phyloP scores from a whole-genome alignment of 768 basidiomycete species.

The Suillus tomentosus region DNA sequence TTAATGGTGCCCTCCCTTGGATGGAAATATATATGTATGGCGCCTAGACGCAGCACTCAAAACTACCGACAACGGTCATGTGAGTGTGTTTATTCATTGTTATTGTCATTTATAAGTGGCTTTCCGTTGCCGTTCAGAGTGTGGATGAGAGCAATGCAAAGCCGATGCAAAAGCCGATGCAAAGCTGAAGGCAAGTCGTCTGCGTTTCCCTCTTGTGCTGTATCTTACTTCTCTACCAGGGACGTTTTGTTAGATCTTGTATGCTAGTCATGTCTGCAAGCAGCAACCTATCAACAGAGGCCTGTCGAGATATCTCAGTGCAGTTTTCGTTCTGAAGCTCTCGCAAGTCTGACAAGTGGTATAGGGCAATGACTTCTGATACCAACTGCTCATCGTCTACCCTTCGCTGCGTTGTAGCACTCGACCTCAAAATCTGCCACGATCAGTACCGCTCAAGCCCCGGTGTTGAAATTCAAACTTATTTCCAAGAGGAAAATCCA shows the following conservation, averaged over 20 bases:
- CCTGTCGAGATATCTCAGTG: neutral
- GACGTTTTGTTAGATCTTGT: neutral
- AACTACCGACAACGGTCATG: too few relatives aligned
- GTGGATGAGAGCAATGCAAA: neutral
- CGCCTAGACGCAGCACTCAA: constrained; percentile 46
- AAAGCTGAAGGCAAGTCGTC: neutral
- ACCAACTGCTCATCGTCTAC: neutral
- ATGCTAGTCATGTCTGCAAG: neutral
- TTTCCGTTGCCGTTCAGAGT: neutral
- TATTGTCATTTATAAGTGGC: neutral
- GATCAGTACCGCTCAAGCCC: neutral
- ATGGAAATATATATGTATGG: constrained; percentile 79
- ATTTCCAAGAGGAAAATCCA: neutral
- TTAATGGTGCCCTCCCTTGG: constrained; percentile 81
- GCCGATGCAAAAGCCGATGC: neutral
- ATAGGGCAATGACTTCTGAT: neutral
- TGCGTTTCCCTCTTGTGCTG: too few relatives aligned
- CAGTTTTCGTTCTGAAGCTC: neutral
- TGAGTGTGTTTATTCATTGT: too few relatives aligned
- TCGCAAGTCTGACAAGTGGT: neutral
- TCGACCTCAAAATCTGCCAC: neutral
- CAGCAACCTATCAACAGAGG: neutral
- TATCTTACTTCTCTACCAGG: neutral
- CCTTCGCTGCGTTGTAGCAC: neutral
- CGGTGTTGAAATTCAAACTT: neutral